Base-by-base conservation (phyloP, 2,329 filamentous ascomycete genomes). In the Claviceps monticola region DNA sequence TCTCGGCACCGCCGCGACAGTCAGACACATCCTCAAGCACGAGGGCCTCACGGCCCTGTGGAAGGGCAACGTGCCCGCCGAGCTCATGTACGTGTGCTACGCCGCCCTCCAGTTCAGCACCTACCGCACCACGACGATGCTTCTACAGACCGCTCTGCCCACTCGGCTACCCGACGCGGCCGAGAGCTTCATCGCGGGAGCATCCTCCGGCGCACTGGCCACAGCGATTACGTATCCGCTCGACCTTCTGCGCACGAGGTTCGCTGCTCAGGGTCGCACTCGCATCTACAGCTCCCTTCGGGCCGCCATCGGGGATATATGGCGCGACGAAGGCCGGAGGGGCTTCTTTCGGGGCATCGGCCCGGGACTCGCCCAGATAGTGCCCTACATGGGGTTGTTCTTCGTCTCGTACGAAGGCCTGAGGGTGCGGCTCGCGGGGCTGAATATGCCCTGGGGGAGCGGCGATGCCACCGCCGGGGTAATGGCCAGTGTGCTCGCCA, bases 51-150 rank as follows among this genome's bases (percentile, higher is more conserved):
- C 84, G 50, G 86, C 82, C 34, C 78, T 98, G 57, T 98, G 93
- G 93, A 97, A 97, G 74, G 93, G 93, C 65, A 98, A 98, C 65
- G 82, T 98, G 54, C 90, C 93, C 41, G 93, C 93, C 49, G 93
- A 97, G 74, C 71, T 93, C 56, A 82, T 98, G 71, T 98, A 98
- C 71, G 76, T 98, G 58, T 84, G 82, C 66, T 98, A 97, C 70
- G 84, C 88, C 56, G 86, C 86, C 56, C 74, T 87, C 37, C 93
- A 98, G 68, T 98, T 98, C 74, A 84, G 86, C 34, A 76, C 86
- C 29, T 98, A 98, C 72, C 84, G 88, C 53, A 81, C 80, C 49
- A 76, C 80, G 23, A 86, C 86, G 1, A 70, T 87, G 56, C 70
- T 82, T 23, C 76, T 96, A 9, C 76, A 81, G 57, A 65, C 78